Percentiles rank a stretch among this genome's conserved stretches.
Conservation (phyloP, 768 basidiomycete species). For the Pisolithus marmoratus region DNA sequence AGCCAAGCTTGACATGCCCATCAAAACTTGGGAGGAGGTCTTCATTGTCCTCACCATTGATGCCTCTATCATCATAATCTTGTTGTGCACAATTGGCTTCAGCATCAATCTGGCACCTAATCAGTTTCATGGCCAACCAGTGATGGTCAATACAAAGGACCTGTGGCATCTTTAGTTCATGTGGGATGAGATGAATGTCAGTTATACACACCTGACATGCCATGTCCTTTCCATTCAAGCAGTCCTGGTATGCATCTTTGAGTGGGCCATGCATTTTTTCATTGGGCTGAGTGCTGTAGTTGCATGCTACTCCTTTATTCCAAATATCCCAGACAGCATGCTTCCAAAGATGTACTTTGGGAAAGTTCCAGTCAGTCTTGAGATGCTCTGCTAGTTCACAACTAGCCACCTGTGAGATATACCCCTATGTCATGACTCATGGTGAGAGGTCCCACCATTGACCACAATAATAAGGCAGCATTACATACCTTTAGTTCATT, state of each 20-base stretch:
- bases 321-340: constrained; percentile 31
- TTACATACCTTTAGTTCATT: no score
- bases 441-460: background rate
- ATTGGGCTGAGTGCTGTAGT: constrained; percentile 29
- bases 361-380: constrained; percentile 29
- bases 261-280: constrained; percentile 25
- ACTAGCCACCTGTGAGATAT: background rate
- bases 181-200: background rate
- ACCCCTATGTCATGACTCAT: background rate
- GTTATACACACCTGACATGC: constrained; percentile 22
- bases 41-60: no score
- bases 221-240: constrained; percentile 31
- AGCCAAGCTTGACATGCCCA: no score
- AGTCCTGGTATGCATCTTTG: constrained; percentile 19
- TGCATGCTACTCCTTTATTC: constrained; percentile 23
- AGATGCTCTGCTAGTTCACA: background rate
- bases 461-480: no score
- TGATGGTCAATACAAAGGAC: constrained; percentile 12
- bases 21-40: no score
- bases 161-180: background rate
- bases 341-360: constrained; percentile 26
- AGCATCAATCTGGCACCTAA: background rate
- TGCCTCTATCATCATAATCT: background rate
- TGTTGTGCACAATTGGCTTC: constrained; percentile 3
- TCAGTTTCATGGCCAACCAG: background rate